These are phyloP conservation scores for Ogataea sp. DNA, from an alignment of 805 yeast species.

Conservation along the genomic window DNA sequence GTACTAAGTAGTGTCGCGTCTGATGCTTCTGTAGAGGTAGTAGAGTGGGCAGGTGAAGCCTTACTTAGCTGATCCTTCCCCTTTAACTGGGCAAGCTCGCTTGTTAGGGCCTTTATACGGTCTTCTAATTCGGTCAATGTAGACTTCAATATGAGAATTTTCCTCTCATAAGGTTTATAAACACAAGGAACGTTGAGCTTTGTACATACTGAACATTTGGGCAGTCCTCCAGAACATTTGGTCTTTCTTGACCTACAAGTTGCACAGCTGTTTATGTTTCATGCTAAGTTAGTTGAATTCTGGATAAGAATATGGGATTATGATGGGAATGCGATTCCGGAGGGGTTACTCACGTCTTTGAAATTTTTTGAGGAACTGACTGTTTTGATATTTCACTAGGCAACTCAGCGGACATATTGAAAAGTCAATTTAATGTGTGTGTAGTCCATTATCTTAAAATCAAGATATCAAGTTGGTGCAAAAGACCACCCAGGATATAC, in stretches of 20 bases:
- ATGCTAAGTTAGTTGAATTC: not conserved
- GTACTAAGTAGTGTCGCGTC: not conserved
- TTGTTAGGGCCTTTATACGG: slow-evolving; percentile 3
- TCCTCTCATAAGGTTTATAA: slow-evolving; percentile 14
- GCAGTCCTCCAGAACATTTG: slow-evolving; percentile 18
- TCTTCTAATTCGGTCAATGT: slow-evolving; percentile 12
- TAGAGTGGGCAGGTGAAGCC: not conserved
- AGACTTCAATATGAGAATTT: slow-evolving; percentile 13
- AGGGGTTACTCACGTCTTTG: not conserved
- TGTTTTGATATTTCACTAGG: not conserved
- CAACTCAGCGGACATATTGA: not conserved
- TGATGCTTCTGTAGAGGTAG: not conserved
- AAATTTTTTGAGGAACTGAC: not conserved
- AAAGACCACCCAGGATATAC: no score
- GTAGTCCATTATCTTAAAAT: not conserved
- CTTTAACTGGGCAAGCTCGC: slow-evolving; percentile 5
- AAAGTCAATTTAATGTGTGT: not conserved
- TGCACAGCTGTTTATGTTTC: slow-evolving; percentile 10
- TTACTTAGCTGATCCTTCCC: not conserved
- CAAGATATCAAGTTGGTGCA: no score
- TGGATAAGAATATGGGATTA: not conserved
- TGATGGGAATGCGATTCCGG: not conserved
- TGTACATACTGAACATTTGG: slow-evolving; percentile 13
- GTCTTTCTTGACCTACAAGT: slow-evolving; percentile 14
- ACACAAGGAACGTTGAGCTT: slow-evolving; percentile 8